Conservation (phyloP, 768 basidiomycete species). For the Tulasnella sp. region DNA sequence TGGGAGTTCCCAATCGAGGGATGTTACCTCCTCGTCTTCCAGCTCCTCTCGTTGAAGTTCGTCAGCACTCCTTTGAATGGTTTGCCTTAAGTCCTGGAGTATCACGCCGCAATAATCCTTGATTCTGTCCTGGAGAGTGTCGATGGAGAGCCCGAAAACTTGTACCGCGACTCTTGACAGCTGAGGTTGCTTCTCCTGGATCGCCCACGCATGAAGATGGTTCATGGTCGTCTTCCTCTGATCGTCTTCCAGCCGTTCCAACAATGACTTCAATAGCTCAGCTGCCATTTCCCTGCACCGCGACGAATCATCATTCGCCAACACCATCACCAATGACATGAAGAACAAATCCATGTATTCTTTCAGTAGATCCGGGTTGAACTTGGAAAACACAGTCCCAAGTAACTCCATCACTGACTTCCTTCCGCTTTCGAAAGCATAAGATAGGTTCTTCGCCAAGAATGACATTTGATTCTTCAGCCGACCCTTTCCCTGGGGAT, state of each 20-base stretch:
- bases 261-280: conserved; percentile 63
- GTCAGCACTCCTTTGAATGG: conserved; percentile 24
- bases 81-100: conserved; percentile 44
- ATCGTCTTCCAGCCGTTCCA: conserved; percentile 50
- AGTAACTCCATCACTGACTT: conserved; percentile 90
- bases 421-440: conserved; percentile 79
- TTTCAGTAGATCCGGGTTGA: conserved; percentile 53
- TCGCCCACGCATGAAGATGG: conserved; percentile 70
- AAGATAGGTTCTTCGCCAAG: conserved; percentile 83
- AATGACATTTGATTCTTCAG: conserved; percentile 81
- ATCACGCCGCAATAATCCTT: conserved; percentile 36
- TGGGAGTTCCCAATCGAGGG: conserved; percentile 65
- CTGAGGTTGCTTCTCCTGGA: conserved; percentile 43
- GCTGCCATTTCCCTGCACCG: conserved; percentile 84
- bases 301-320: conserved; percentile 87
- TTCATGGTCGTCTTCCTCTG: conserved; percentile 44
- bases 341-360: conserved; percentile 86
- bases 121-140: conserved; percentile 42
- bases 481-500: conserved; percentile 89
- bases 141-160: conserved; percentile 70
- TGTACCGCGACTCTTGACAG: conserved; percentile 66
- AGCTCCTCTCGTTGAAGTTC: too few species aligned
- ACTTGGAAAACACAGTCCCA: conserved; percentile 71
- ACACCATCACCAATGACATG: conserved; percentile 77
- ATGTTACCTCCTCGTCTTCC: conserved; percentile 32